Evolutionary conservation across 164 flowering plant genomes (phyloP).

Genomic region (Macadamia integrifolia): DNA sequence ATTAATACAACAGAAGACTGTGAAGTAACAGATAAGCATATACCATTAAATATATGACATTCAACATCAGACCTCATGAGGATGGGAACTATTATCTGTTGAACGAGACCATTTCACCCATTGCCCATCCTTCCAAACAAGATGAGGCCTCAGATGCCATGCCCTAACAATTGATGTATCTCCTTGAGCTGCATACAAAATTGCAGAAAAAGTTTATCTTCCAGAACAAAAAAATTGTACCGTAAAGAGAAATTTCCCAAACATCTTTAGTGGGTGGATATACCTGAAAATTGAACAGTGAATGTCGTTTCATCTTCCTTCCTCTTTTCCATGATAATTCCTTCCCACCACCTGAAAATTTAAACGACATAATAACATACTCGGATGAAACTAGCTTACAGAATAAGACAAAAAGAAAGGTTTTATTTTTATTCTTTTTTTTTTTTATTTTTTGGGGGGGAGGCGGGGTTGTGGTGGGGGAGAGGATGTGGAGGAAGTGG

Average conservation of each 20-base stretch:
- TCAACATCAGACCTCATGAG: constrained; percentile 39
- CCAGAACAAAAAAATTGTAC: neutral
- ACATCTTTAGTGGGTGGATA: neutral
- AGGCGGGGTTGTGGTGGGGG: no score
- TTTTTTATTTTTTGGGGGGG: no score
- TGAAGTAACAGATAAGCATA: neutral
- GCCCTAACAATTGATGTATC: constrained; percentile 53
- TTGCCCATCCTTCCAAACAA: constrained; percentile 71
- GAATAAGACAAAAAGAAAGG: neutral
- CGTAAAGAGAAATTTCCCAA: neutral
- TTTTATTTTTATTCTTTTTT: no score
- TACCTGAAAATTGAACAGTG: constrained; percentile 74
- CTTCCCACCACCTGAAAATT: constrained; percentile 87
- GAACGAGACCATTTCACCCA: constrained; percentile 68
- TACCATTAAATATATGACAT: neutral
- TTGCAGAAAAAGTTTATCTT: neutral
- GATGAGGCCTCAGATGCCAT: constrained; percentile 81
- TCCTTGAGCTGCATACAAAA: constrained; percentile 50
- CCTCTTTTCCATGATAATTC: constrained; percentile 62
- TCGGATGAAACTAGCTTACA: constrained; percentile 3
- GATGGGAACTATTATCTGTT: constrained; percentile 19
- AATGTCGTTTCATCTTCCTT: constrained; percentile 62
- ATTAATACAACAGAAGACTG: neutral
- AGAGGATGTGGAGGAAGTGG: no score
- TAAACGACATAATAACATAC: neutral